Evolutionary conservation across 2,329 filamentous ascomycete species (phyloP).

Genomic region (Penicillium sp.): DNA sequence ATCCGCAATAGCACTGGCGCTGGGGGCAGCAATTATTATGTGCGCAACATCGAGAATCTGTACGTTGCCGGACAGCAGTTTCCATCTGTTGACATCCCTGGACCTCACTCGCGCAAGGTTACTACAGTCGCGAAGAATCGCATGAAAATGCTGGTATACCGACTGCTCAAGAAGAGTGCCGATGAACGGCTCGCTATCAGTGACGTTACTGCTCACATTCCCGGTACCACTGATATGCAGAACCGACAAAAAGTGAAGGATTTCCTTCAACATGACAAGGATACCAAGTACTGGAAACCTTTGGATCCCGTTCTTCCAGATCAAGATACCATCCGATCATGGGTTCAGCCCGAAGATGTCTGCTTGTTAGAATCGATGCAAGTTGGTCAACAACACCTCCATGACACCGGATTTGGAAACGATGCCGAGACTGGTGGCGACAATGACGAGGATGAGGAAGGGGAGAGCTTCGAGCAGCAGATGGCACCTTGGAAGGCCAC

Average conservation of each 20-base stretch:
- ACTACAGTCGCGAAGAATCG: conserved; percentile 96
- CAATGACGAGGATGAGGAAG: conserved; percentile 60
- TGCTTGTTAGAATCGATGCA: conserved; percentile 96
- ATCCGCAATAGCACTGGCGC: conserved; percentile 74
- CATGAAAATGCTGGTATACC: conserved; percentile 91
- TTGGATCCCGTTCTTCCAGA: conserved; percentile 68
- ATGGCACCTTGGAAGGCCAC: conserved; percentile 95
- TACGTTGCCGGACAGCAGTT: conserved; percentile 90
- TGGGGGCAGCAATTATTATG: conserved; percentile 71
- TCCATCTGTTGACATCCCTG: conserved; percentile 85
- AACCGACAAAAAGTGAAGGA: conserved; percentile 97
- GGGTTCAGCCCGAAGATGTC: conserved; percentile 94
- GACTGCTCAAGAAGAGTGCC: conserved; percentile 72
- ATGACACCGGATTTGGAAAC: conserved; percentile 79
- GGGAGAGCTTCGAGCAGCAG: conserved; percentile 75
- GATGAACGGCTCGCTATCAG: conserved; percentile 65
- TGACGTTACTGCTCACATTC: conserved; percentile 88
- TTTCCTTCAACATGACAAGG: conserved; percentile 86
- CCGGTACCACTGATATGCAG: conserved; percentile 88
- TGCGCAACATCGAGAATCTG: conserved; percentile 86
- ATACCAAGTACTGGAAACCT: conserved; percentile 80
- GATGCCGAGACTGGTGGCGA: conserved; percentile 62
- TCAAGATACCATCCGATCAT: conserved; percentile 70
- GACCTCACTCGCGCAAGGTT: conserved; percentile 87
- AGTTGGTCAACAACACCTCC: conserved; percentile 82